Conservation (phyloP, 1,139 yeast genomes). For the Nematodospora anomalae region DNA sequence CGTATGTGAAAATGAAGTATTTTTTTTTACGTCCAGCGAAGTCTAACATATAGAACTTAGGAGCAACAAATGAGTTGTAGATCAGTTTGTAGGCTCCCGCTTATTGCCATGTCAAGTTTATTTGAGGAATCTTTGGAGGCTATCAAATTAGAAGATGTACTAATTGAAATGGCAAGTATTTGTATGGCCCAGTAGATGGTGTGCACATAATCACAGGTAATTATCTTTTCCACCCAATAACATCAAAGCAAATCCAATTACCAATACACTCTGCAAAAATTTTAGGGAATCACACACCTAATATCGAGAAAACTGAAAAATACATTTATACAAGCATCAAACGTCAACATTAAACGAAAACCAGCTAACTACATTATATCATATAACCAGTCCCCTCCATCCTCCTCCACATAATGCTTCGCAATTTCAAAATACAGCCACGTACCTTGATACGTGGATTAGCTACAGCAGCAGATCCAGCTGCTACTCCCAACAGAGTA, state of each 20-base stretch:
- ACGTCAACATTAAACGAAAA: no score
- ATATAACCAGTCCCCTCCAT: not conserved
- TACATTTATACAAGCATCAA: no score
- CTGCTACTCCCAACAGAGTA: slow-evolving; percentile 54
- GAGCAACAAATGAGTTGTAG: slow-evolving; percentile 8
- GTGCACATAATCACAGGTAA: not conserved
- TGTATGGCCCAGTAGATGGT: slow-evolving; percentile 1
- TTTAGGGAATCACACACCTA: no score
- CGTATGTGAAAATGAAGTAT: slow-evolving; percentile 7
- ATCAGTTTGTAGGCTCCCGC: slow-evolving; percentile 6
- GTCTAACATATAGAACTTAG: slow-evolving; percentile 6
- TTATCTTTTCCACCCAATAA: slow-evolving; percentile 21
- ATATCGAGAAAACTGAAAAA: no score
- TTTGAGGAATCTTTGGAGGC: not conserved
- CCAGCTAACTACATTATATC: no score
- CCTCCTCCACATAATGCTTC: slow-evolving; percentile 20
- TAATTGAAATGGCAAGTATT: slow-evolving; percentile 8
- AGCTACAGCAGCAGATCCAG: slow-evolving; percentile 48
- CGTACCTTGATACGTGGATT: slow-evolving; percentile 28
- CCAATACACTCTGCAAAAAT: slow-evolving; percentile 14
- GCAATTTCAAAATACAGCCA: slow-evolving; percentile 19
- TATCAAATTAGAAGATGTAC: slow-evolving; percentile 2
- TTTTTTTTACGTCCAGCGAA: not conserved
- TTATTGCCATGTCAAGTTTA: slow-evolving; percentile 5
- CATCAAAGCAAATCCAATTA: slow-evolving; percentile 25